Evolutionary conservation across 176 grass and related monocot genomes (phyloP), one percentile per base, ranked within the genome.

Genomic region (Aegilops umbellulata): DNA sequence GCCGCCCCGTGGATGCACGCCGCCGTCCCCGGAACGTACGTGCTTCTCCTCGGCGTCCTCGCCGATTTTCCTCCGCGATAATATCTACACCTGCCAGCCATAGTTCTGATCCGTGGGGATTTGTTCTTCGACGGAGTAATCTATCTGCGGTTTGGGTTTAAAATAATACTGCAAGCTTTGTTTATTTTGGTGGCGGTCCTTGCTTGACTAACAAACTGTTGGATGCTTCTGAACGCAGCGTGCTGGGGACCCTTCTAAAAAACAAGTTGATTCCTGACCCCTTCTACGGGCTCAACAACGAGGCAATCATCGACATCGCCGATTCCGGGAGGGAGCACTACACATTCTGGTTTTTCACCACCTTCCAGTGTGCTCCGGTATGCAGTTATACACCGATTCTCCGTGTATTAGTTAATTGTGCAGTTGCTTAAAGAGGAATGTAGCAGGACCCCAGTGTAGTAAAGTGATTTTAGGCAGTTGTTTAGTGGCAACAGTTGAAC

Each of bases 321-420:
- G 87, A 98, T 78, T 87, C 97, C 25, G 97, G 97, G 26, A 98
- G 97, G 84, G 94, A 86, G 24, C 74, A 98, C 87, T 98, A 95
- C 86, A 95, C 97, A 4, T 98, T 98, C 87, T 98, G 97, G 97
- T 98, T 98, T 80, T 98, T 98, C 84, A 94, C 88, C 32, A 86
- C 93, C 10, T 98, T 98, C 84, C 73, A 92, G 70, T 94, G 84
- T 63, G 62, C 87, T 25, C 85, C 79, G 91, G 96, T 98, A 90
- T 32, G 88, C 81, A 74, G 6, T 15, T 41, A 66, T 16, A 58
- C 35, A 60, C 39, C 4, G 2, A 34, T 74, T 68, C n/a, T 35
- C 75, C 25, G 3, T 66, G 63, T 17, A 23, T 14, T 9, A 80
- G 19, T 42, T 58, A 1, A 15, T 72, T 49, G 3, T 78, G 30